Base-by-base conservation (phyloP, 2,329 filamentous ascomycete genomes). In the Colletotrichum navitas region DNA sequence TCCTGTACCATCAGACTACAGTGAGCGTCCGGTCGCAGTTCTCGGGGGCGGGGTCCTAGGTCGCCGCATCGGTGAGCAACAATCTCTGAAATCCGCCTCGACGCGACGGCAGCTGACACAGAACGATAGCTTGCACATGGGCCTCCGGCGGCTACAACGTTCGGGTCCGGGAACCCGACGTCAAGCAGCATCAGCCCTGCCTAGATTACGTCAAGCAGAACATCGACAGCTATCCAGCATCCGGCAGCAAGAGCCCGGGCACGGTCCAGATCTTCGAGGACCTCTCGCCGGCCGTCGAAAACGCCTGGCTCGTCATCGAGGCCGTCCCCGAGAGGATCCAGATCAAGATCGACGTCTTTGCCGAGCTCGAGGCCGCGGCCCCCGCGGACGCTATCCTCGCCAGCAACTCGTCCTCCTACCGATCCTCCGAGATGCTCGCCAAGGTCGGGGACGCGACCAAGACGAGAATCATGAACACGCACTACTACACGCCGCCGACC, bases 251-350 rank as follows among this genome's bases (percentile, higher is more conserved):
- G 26, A 36, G 51, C 6, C 56, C 62, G 10, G 83, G 82, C 0
- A 76, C 70, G 1, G 75, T 78, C 0, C 64, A 76, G 12, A 79
- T 79, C 2, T 79, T 81, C n/a, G 78, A 81, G 7, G 79, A 82
- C 36, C 74, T 88, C 2, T 68, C 78, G 10, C 62, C 74, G 0
- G 83, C 86, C 0, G 82, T 88, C 6, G 63, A 76, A 1, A 77
- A 84, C 43, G 83, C 86, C 3, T 89, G 85, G 87, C 79, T 88
- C 7, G 83, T 88, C n/a, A 82, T 88, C 69, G 87, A 88, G 76
- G 85, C 83, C 18, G 82, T 89, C 0, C 87, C 86, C 0, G 87
- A 88, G 75, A 84, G 81, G 65, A 78, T 87, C 12, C 75, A 80
- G 8, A 74, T 87, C 41, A 89, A 89, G 77, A 83, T 84, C 18